Conservation (phyloP, 306 rosid genomes). For the Cucumis hystrix region DNA sequence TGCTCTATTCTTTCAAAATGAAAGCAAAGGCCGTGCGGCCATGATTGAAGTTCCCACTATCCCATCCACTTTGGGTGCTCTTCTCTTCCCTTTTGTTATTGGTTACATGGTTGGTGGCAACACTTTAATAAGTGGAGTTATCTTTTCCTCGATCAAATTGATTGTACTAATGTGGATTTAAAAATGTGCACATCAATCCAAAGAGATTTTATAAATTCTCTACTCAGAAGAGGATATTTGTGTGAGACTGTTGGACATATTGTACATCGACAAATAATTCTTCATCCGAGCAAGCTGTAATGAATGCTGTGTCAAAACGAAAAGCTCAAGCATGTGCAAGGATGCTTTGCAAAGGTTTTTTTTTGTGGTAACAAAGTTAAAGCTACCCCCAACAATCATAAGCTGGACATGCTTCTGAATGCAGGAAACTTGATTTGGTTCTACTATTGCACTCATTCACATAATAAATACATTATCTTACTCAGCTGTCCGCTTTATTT, state of each 20-base stretch:
- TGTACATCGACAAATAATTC: neutral
- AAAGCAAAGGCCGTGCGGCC: neutral
- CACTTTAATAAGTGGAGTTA: neutral
- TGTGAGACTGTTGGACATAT: neutral
- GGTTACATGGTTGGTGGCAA: neutral
- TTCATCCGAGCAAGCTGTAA: neutral
- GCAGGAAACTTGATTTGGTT: slow-evolving; percentile 2
- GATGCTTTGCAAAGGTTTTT: neutral
- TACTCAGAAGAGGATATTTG: too few relatives aligned
- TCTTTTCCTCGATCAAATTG: neutral
- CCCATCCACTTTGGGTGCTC: neutral
- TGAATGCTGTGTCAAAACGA: neutral
- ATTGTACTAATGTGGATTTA: neutral
- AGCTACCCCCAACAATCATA: neutral
- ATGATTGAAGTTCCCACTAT: neutral
- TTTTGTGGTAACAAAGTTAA: slow-evolving; percentile 3
- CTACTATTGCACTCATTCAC: neutral
- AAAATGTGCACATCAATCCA: neutral
- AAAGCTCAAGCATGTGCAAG: neutral
- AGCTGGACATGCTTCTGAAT: neutral
- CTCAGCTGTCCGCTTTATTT: neutral
- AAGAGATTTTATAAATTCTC: neutral
- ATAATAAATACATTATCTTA: neutral
- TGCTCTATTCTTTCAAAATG: neutral
- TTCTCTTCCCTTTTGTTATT: neutral